Evolutionary conservation across 495 filamentous ascomycete species (phyloP), one percentile per base, ranked within the genome.

Genomic region (Trichoderma orchidacearum): DNA sequence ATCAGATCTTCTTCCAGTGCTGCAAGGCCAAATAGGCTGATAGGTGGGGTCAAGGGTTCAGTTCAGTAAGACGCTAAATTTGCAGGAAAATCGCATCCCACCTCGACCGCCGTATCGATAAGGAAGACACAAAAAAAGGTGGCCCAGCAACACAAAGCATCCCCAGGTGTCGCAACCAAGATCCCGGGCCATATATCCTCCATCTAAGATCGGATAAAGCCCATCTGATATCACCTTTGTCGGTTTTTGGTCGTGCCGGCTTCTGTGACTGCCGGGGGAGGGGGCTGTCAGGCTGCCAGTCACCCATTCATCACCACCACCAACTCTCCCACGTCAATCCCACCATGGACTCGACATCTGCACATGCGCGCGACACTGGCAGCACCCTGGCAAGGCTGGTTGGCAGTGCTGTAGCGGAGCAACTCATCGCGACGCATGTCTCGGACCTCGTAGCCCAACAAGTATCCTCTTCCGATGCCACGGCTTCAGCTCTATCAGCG

Each of bases 61-160:
- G n/a, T n/a, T n/a, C n/a, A n/a, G n/a, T 48, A 11, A 11, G 18
- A 48, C 41, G 41, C 41, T 48, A 48, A 48, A 27, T 12, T 48
- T 28, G 41, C 13, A 12, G 21, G 27, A 48, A 25, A 27, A 2
- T 23, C 8, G 1, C 41, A 48, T 48, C 41, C 41, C 41, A 48
- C 41, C 41, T 48, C 15, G 1, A 8, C 7, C 21, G 41, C 21
- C 32, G 32, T 48, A 48, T 48, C 41, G 41, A 48, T 48, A 32
- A 53, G 30, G 31, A 53, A 53, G 31, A 7, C 28, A 53, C 28
- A 53, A 53, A 53, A 52, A 53, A 53, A 53, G 51, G 51, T 12
- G n/a, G n/a, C n/a, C n/a, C n/a, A 53, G 27, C 51, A 5, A n/a
- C 12, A 8, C 8, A 25, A 30, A 53, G 28, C 23, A 48, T 11